Base-by-base conservation (phyloP, 1,284 basidiomycete species). In the Ganoderma boninense region DNA sequence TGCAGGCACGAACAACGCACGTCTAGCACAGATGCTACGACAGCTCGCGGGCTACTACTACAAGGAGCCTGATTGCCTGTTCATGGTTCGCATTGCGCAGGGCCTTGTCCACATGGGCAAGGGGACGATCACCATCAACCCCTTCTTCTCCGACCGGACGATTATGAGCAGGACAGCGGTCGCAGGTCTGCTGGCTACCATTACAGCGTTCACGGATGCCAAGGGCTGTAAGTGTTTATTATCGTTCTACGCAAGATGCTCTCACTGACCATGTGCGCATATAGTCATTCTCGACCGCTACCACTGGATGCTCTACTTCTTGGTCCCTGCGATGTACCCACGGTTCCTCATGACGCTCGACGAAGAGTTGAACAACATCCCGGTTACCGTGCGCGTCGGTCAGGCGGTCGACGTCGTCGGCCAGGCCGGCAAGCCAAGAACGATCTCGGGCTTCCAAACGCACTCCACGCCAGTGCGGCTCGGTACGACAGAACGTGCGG, bases 21-120 rank as follows among this genome's bases (percentile, higher is more conserved):
- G 97, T 60, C 87, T 99, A 43, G 97, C 94, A 20, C 98, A 99
- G 83, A 98, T 99, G 96, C 89, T 99, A 62, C 89, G 98, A 62
- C 96, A 97, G 79, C 87, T 99, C 2, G 97, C 98, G 14, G 95
- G 94, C 18, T 99, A 99, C 85, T 99, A 99, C 82, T 90, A 95
- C 84, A 99, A 98, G 82, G 98, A 99, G 82, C 92, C 97, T 2
- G 97, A 99, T 80, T 98, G 96, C 79, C 84, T 99, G 76, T 99
- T 99, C 83, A 95, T 96, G 87, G 97, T 99, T 16, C 92, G 98
- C 69, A 91, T 99, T 67, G 95, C 97, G 3, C 97, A 99, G 82
- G 98, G 98, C 29, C 82, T 99, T 72, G 94, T 99, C 18, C 96
- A 99, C 82, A 97, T 99, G 97, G 98, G 98, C 82, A 99, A 99